Conservation (phyloP, 2,329 filamentous ascomycete genomes). For the Scolecobasidium constrictum region DNA sequence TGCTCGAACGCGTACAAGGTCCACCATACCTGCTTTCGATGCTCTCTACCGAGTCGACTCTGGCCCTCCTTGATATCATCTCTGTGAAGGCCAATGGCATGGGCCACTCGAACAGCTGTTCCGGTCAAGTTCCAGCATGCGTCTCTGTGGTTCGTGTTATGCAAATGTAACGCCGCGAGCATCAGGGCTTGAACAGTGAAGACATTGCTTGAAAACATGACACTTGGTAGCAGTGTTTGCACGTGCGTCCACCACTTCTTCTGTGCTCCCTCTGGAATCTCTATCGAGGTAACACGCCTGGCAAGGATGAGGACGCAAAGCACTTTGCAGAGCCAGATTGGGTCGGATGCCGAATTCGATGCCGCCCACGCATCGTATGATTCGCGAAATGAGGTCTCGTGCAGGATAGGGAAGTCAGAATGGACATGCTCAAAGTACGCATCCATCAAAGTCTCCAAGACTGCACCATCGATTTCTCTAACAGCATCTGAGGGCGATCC, state of each 20-base stretch:
- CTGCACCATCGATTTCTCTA: slow-evolving; percentile 17
- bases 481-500: slow-evolving; percentile 14
- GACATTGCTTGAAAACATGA: slow-evolving; percentile 32
- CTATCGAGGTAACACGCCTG: slow-evolving; percentile 22
- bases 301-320: slow-evolving; percentile 31
- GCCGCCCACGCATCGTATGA: slow-evolving; percentile 26
- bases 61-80: slow-evolving; percentile 25
- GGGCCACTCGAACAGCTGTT: slow-evolving; percentile 31
- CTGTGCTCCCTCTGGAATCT: slow-evolving; percentile 26
- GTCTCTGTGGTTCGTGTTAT: slow-evolving; percentile 35
- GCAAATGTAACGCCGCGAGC: slow-evolving; percentile 31
- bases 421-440: slow-evolving; percentile 33
- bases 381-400: slow-evolving; percentile 32
- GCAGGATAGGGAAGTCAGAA: slow-evolving; percentile 31
- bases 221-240: slow-evolving; percentile 28
- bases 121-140: slow-evolving; percentile 34
- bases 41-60: slow-evolving; percentile 22
- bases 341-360: slow-evolving; percentile 22
- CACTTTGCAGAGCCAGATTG: slow-evolving; percentile 30
- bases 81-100: slow-evolving; percentile 33
- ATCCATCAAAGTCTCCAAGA: slow-evolving; percentile 25
- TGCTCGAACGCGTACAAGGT: slow-evolving; percentile 25
- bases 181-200: slow-evolving; percentile 31
- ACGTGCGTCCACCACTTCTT: slow-evolving; percentile 31
- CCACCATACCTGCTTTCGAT: slow-evolving; percentile 24